Conservation (phyloP, 2,329 filamentous ascomycete genomes). For the Grosmannia serpens region DNA sequence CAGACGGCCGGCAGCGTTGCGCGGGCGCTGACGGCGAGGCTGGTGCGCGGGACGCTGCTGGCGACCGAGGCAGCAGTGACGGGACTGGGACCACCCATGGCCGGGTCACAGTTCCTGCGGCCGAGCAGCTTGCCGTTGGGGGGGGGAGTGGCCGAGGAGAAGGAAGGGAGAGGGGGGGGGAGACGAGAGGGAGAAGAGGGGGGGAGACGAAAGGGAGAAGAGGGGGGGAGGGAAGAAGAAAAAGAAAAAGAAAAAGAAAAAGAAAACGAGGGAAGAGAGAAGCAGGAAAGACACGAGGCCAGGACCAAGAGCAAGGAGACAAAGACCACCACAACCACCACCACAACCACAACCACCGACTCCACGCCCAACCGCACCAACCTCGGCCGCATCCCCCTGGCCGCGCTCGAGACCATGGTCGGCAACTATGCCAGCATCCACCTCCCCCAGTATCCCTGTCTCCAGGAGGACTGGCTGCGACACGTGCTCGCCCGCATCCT, state of each 20-base stretch:
- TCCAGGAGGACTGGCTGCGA: background rate
- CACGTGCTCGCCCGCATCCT: background rate
- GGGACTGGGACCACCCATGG: background rate
- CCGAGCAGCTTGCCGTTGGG: background rate
- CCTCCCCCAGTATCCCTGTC: background rate
- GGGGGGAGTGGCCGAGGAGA: background rate
- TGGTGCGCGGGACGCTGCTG: slow-evolving; percentile 1
- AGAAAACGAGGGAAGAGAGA: no score
- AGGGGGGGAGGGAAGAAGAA: no score
- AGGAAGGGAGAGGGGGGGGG: no score
- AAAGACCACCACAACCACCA: no score
- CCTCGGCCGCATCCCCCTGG: slow-evolving; percentile 1
- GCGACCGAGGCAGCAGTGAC: background rate
- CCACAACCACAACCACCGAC: background rate
- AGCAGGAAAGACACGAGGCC: background rate
- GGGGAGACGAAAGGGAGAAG: background rate
- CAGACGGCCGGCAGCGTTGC: background rate
- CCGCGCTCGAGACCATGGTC: slow-evolving; percentile 1
- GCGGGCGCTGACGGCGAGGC: background rate
- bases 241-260: no score
- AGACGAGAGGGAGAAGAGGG: background rate
- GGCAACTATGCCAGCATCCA: slow-evolving; percentile 1
- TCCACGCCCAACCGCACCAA: background rate
- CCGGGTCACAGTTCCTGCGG: background rate
- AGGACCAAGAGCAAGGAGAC: background rate